Evolutionary conservation across 495 filamentous ascomycete genomes (phyloP).

Genomic region (Penicillium angulare): DNA sequence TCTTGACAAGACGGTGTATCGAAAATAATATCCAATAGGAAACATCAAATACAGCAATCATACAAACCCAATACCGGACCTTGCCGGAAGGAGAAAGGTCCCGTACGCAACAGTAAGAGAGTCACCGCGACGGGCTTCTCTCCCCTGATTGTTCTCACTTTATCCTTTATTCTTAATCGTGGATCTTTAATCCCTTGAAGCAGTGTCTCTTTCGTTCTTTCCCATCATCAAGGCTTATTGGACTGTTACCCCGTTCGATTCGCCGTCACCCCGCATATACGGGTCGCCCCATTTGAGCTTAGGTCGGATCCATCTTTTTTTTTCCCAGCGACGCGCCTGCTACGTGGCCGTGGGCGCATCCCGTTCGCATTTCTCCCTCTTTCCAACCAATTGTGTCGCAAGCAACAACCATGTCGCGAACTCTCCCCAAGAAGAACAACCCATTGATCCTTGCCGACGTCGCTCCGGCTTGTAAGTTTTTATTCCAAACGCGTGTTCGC

Average conservation of each 20-base stretch:
- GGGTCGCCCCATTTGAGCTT: slow-evolving; percentile 6
- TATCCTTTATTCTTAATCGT: slow-evolving; percentile 12
- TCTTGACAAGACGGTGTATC: no score
- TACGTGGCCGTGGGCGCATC: slow-evolving; percentile 47
- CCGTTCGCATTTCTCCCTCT: slow-evolving; percentile 23
- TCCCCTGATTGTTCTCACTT: slow-evolving; percentile 25
- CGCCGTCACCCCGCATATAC: background rate
- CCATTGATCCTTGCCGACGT: slow-evolving; percentile 73
- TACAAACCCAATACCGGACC: slow-evolving; percentile 16
- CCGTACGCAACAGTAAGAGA: slow-evolving; percentile 6
- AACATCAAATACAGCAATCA: background rate
- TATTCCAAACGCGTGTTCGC: slow-evolving; percentile 16
- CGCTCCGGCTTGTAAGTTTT: slow-evolving; percentile 59
- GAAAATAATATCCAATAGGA: slow-evolving; percentile 17
- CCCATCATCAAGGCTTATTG: background rate
- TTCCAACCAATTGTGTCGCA: slow-evolving; percentile 4
- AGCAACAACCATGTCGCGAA: slow-evolving; percentile 56
- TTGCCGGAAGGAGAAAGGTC: slow-evolving; percentile 28
- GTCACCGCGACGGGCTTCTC: slow-evolving; percentile 18
- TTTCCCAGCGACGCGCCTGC: slow-evolving; percentile 42
- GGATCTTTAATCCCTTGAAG: background rate
- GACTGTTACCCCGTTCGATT: background rate
- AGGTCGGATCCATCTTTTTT: slow-evolving; percentile 4
- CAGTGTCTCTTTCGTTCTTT: background rate
- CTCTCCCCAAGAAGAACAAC: slow-evolving; percentile 70